Evolutionary conservation across 1,284 basidiomycete genomes (phyloP), one percentile per base, ranked within the genome.

Genomic region (Tetrapyrgos nigripes): DNA sequence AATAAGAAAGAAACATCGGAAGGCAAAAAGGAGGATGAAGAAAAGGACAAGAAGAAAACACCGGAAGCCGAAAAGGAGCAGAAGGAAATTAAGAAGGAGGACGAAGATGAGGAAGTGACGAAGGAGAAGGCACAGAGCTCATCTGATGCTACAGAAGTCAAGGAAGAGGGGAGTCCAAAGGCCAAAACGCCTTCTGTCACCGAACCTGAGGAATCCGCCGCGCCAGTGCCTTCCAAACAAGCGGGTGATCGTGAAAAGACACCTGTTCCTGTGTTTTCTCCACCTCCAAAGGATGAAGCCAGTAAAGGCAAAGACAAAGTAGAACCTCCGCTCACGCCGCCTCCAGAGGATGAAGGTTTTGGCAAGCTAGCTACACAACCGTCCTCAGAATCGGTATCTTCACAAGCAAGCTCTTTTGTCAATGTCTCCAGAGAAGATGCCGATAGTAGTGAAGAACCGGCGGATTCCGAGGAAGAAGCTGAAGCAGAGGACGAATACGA

Each of bases 401-500:
- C 66, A 9, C 55, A 57, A 31, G 55, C 57, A 33, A 66, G 66
- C 26, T 66, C 68, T 14, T 69, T 62, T 47, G 66, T 67, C 13
- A 65, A 67, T 40, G 56, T 68, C 14, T 47, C 50, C 11, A 44
- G 48, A 29, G n/a, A 24, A 24, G 66, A 66, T 47, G 66, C 58
- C n/a, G 66, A 63, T 5, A 50, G 24, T 9, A 54, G 53, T 13
- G 57, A 44, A 28, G 49, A 50, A 26, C 50, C 55, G 6, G 57
- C 49, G 19, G 46, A 29, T 4, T 56, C 58, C 8, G 73, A 70
- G n/a, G 63, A 58, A 17, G 63, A 64, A 48, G 48, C 62, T 9
- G 67, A 56, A 1, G 67, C 67, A 19, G 70, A 53, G 9, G 68
- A 71, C 14, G 65, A 67, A 37, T 51, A 53, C 5, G 52, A 52